Base-by-base conservation (phyloP, 495 filamentous ascomycete genomes). In the Jackrogersella multiformis region DNA sequence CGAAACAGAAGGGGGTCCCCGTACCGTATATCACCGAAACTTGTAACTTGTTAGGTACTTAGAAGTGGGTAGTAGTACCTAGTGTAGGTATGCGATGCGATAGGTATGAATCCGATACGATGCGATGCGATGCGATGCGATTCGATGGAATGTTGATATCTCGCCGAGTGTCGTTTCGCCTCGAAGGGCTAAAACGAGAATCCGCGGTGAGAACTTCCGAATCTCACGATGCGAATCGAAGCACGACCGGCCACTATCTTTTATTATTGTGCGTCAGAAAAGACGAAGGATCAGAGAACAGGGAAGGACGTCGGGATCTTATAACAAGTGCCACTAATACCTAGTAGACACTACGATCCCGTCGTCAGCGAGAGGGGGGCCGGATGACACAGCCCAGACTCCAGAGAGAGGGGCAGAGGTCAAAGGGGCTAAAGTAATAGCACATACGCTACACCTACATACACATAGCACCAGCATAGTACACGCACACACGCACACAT, bases 161-260 rank as follows among this genome's bases (percentile, higher is more conserved):
- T 52, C 20, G 21, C 16, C n/a, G 28, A 54, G 32, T 52, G 18
- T 58, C 58, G 56, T 66, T 57, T 60, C 52, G 66, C 67, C 67
- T 65, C 67, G n/a, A 39, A 66, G 56, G 67, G 67, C 67, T 64
- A 66, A 66, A 65, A 65, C 67, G 67, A 65, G 46, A 62, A 13
- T 41, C 10, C 41, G 51, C 39, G 67, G 61, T 62, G 60, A 46
- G 51, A 30, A 26, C 66, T 55, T 34, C 55, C 56, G 28, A 58
- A 48, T 66, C 15, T 13, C 28, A 61, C 52, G 8, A 21, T 39
- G 56, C 38, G 20, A 26, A 54, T 65, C 48, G 26, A 61, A 48
- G 61, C 20, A 62, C 52, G 67, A 58, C 56, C 61, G 44, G 34
- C 46, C 66, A 56, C 66, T 15, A 44, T 52, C 41, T 51, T 46